Conservation (phyloP, 2,329 filamentous ascomycete species). For the Penicillium brasilianum region DNA sequence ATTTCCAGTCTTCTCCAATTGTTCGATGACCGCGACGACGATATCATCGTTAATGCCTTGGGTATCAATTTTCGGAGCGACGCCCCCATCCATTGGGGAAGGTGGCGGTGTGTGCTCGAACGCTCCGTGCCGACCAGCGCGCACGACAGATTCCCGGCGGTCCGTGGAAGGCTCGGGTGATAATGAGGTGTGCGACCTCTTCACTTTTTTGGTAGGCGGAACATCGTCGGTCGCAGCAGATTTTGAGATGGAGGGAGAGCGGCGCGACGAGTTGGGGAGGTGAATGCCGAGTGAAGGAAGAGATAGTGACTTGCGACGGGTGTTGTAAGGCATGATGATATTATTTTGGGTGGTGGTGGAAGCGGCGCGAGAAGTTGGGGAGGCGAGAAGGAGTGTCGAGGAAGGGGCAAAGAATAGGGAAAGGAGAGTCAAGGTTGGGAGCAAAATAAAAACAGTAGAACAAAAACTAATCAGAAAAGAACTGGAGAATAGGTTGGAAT, state of each 20-base stretch:
- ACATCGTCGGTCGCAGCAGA: constrained; percentile 62
- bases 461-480: constrained; percentile 10
- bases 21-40: constrained; percentile 85
- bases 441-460: constrained; percentile 16
- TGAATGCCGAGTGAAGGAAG: constrained; percentile 92
- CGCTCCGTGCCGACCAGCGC: constrained; percentile 52
- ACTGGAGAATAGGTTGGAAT: constrained; percentile 12
- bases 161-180: constrained; percentile 47
- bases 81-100: constrained; percentile 64
- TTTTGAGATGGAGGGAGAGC: constrained; percentile 66
- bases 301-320: constrained; percentile 92
- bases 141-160: constrained; percentile 25
- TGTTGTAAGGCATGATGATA: constrained; percentile 85
- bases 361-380: constrained; percentile 24
- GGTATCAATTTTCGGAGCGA: constrained; percentile 69
- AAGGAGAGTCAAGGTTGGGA: constrained; percentile 20
- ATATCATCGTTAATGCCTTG: constrained; percentile 93
- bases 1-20: constrained; percentile 88
- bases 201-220: constrained; percentile 70
- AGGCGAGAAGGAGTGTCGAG: constrained; percentile 19
- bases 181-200: constrained; percentile 70
- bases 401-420: constrained; percentile 16
- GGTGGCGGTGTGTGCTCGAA: constrained; percentile 79
- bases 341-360: constrained; percentile 16
- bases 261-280: constrained; percentile 66